Evolutionary conservation across 331 rosid genomes (phyloP).

Genomic region (Phaseolus coccineus): DNA sequence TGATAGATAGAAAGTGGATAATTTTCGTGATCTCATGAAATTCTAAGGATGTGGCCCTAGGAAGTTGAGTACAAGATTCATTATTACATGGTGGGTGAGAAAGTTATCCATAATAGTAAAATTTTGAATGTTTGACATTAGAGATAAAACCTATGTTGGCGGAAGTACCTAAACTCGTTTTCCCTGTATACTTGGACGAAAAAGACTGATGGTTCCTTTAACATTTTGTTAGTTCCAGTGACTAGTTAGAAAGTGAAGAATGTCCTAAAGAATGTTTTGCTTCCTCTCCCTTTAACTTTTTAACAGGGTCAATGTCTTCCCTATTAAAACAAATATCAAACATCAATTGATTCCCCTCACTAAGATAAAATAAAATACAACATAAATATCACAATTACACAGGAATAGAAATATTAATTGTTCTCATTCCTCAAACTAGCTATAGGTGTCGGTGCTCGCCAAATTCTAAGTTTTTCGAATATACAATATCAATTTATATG

Average conservation of each 20-base stretch:
- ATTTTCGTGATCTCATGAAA: not conserved
- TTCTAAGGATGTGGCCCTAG: not conserved
- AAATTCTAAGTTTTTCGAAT: conserved; percentile 34
- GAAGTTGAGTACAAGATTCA: not conserved
- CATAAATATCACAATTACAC: conserved; percentile 23
- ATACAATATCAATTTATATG: conserved; percentile 48
- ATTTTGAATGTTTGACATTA: not conserved
- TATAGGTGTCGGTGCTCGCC: conserved; percentile 52
- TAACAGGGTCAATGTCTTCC: conserved; percentile 42
- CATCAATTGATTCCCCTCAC: not conserved
- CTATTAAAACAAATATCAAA: conserved; percentile 22
- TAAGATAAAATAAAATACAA: conserved; percentile 12
- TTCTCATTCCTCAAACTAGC: conserved; percentile 40
- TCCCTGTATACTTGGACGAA: not conserved
- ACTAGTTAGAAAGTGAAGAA: conserved; percentile 35
- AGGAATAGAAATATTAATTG: conserved; percentile 4
- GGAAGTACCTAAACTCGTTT: not conserved
- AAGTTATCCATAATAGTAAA: not conserved
- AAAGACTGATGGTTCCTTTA: conserved; percentile 18
- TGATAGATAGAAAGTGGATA: not conserved
- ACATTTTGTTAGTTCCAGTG: conserved; percentile 27
- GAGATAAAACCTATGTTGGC: not conserved
- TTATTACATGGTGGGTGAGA: not conserved
- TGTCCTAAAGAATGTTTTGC: conserved; percentile 49
- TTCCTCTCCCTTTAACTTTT: conserved; percentile 36